Conservation (phyloP, 495 filamentous ascomycete species). For the Ramalina intermedia region DNA sequence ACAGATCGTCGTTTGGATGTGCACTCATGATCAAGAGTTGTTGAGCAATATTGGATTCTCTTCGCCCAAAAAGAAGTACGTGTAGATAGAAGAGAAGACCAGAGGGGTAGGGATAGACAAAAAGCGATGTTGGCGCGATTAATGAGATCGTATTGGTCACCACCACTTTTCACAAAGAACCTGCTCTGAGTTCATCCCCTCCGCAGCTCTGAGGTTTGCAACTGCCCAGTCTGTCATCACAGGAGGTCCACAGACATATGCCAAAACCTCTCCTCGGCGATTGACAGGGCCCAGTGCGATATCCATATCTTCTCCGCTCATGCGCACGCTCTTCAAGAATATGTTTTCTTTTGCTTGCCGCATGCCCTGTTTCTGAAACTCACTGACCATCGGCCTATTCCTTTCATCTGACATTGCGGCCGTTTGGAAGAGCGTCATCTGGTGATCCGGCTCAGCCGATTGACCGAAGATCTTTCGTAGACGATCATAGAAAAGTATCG, state of each 20-base stretch:
- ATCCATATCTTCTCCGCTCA: conserved; percentile 30
- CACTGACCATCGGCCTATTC: not conserved
- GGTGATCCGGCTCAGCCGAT: not conserved
- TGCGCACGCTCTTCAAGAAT: conserved; percentile 18
- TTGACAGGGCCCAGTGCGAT: conserved; percentile 29
- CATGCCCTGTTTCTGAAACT: too few species aligned
- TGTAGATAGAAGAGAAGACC: not conserved
- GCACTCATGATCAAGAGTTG: too few species aligned
- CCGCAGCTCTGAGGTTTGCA: conserved; percentile 28
- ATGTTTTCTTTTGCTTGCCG: not conserved
- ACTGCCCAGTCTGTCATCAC: conserved; percentile 72
- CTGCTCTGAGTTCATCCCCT: conserved; percentile 38
- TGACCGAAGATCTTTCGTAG: conserved; percentile 26
- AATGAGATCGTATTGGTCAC: conserved; percentile 25
- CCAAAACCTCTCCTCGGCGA: conserved; percentile 37
- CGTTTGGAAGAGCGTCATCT: conserved; percentile 28
- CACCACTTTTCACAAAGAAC: conserved; percentile 85
- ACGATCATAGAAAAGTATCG: conserved; percentile 42
- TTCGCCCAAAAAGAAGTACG: not conserved
- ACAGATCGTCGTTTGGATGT: too few species aligned
- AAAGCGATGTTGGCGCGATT: not conserved
- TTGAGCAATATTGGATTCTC: too few species aligned
- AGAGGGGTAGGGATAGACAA: not conserved
- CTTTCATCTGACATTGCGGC: not conserved
- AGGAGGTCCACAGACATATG: conserved; percentile 70